phyloP scores from a whole-genome alignment of 805 yeast genomes.

The Ogataea methylovora region DNA sequence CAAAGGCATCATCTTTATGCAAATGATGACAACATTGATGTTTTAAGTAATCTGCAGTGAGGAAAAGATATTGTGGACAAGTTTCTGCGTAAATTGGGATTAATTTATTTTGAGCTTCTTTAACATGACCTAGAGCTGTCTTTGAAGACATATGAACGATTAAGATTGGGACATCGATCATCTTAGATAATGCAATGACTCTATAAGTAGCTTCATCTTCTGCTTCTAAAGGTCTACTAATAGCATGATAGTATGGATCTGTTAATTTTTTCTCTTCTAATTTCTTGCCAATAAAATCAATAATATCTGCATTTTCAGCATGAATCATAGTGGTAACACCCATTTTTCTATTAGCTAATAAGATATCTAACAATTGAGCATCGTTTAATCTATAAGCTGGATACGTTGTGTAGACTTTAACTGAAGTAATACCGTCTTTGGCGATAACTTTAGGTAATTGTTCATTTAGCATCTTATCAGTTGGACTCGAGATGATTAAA shows the following conservation, averaged over 20 bases:
- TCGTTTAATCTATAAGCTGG: slow-evolving; percentile 32
- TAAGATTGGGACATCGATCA: slow-evolving; percentile 36
- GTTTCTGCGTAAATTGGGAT: slow-evolving; percentile 39
- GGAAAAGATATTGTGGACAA: slow-evolving; percentile 39
- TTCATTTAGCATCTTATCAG: too few relatives aligned
- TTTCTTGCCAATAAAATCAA: slow-evolving; percentile 21
- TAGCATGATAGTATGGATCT: slow-evolving; percentile 36
- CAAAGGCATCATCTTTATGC: too few relatives aligned
- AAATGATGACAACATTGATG: slow-evolving; percentile 19
- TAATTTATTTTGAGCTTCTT: slow-evolving; percentile 31
- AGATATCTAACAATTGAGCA: slow-evolving; percentile 27
- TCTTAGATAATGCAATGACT: slow-evolving; percentile 32
- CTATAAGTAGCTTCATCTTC: slow-evolving; percentile 43
- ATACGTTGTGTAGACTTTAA: slow-evolving; percentile 38
- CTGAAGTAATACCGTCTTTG: too few relatives aligned
- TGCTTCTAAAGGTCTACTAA: slow-evolving; percentile 35
- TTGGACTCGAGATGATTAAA: slow-evolving; percentile 8
- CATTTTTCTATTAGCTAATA: slow-evolving; percentile 29
- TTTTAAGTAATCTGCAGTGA: slow-evolving; percentile 30
- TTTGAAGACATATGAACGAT: slow-evolving; percentile 40
- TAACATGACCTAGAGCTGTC: slow-evolving; percentile 31
- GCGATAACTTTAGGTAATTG: too few relatives aligned
- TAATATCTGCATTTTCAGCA: slow-evolving; percentile 41
- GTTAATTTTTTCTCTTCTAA: slow-evolving; percentile 27
- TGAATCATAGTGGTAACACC: slow-evolving; percentile 42